These are phyloP conservation scores for Hibiscus trionum DNA, from an alignment of 345 rosid species.

Conservation along the genomic window DNA sequence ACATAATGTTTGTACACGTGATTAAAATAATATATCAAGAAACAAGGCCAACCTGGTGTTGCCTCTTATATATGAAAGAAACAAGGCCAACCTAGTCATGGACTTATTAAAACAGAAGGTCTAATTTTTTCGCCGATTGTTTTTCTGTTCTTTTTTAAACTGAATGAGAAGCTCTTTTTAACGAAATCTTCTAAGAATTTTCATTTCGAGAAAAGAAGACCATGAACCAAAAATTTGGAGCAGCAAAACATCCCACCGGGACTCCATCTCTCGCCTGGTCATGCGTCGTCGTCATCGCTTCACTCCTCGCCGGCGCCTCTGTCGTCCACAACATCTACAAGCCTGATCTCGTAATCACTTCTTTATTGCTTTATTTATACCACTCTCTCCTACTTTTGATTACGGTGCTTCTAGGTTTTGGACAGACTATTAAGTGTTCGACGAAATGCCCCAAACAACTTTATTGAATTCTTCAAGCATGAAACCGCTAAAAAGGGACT, in stretches of 20 bases:
- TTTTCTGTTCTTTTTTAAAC: too few species aligned
- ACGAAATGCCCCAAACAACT: conserved; percentile 24
- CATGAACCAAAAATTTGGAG: conserved; percentile 51
- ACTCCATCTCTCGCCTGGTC: conserved; percentile 68
- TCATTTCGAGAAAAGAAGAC: background rate
- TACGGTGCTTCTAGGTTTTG: background rate
- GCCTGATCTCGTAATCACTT: conserved; percentile 48
- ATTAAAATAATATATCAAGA: too few species aligned
- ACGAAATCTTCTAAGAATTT: too few species aligned
- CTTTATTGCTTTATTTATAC: too few species aligned
- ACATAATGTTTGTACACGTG: too few species aligned
- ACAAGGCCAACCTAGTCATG: too few species aligned
- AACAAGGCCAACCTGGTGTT: too few species aligned
- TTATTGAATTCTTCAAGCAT: background rate
- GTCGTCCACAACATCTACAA: conserved; percentile 59
- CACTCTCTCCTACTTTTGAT: background rate
- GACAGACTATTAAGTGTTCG: conserved; percentile 29
- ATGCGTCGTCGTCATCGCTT: conserved; percentile 42
- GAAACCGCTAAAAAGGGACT: background rate
- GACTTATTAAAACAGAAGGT: too few species aligned
- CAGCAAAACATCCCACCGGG: conserved; percentile 41
- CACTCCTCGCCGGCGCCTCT: conserved; percentile 73
- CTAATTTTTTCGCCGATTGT: too few species aligned
- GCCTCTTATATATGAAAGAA: too few species aligned
- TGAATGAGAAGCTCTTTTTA: too few species aligned